Conservation (phyloP, 768 basidiomycete species). For the Lactarius indigo region DNA sequence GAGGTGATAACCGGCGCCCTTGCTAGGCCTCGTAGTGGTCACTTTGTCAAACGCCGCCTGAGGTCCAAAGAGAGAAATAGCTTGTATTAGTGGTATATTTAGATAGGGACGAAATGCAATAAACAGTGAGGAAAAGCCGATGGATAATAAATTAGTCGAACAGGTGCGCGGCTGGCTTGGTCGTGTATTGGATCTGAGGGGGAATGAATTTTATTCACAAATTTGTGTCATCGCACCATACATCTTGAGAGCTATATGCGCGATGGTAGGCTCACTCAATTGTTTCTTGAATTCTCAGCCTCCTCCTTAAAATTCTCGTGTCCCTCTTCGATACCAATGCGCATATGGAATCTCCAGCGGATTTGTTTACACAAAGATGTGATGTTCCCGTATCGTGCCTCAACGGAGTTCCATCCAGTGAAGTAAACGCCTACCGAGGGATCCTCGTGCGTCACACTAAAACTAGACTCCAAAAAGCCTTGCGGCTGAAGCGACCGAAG, state of each 20-base stretch:
- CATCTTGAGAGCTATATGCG: neutral
- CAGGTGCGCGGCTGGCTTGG: neutral
- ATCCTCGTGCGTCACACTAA: neutral
- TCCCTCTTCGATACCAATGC: neutral
- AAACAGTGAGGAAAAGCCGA: neutral
- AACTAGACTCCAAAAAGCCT: neutral
- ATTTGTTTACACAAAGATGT: neutral
- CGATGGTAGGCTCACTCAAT: neutral
- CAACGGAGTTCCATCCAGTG: constrained; percentile 6
- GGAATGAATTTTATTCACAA: neutral
- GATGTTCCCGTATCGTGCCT: neutral
- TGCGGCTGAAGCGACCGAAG: constrained; percentile 1
- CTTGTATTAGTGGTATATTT: neutral
- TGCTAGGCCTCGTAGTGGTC: too few relatives aligned
- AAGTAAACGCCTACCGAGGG: neutral
- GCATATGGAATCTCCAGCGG: neutral
- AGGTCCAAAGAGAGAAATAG: neutral
- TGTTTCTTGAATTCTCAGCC: neutral
- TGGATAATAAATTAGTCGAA: neutral
- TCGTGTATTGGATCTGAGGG: neutral
- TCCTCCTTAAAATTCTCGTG: neutral
- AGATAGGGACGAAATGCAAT: neutral
- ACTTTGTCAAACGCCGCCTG: too few relatives aligned
- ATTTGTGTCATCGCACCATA: neutral
- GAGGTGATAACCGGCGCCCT: too few relatives aligned